Evolutionary conservation across 768 basidiomycete species (phyloP), one percentile per base, ranked within the genome.

Genomic region (Naganishia vaughanmartiniae): DNA sequence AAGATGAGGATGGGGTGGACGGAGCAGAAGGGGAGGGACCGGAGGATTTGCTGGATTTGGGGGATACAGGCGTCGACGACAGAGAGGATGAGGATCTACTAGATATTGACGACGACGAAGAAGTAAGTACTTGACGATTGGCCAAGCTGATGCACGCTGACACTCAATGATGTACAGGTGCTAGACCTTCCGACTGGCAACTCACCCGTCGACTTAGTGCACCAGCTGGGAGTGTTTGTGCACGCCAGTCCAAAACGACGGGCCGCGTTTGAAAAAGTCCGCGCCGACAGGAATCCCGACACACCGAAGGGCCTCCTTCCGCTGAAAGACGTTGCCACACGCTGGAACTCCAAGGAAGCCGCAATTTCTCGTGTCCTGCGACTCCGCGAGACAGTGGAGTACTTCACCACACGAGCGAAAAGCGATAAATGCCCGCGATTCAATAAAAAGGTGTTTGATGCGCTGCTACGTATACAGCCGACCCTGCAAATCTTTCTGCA

Each of bases 261-360:
- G 30, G 56, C 10, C 2, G 24, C 15, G 36, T 57, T 57, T 34
- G 56, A 57, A 24, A 57, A 34, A 19, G 36, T 57, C 30, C 30
- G 56, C 19, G 33, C 12, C 7, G 17, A 34, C 10, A 12, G 33
- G 30, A 28, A 57, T 57, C 56, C 56, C 15, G 24, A 33, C 33
- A 34, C 56, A 9, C 30, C 56, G 15, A 36, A 33, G 24, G 31
- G 33, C 6, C 33, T 36, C 7, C 33, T 57, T 12, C 30, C 56
- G 11, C 56, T 34, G 31, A 57, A 57, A 34, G 56, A 57, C 33
- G 56, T 57, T 3, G 31, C 28, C 10, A 36, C 56, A 14, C 56
- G 56, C 19, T 57, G 56, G 56, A 57, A 57, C 33, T 57, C 33
- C 19, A 57, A 57, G 33, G 56, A 57, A n/a, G n/a, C n/a, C n/a